phyloP scores from a whole-genome alignment of 306 rosid genomes.

The Ormosia emarginata region DNA sequence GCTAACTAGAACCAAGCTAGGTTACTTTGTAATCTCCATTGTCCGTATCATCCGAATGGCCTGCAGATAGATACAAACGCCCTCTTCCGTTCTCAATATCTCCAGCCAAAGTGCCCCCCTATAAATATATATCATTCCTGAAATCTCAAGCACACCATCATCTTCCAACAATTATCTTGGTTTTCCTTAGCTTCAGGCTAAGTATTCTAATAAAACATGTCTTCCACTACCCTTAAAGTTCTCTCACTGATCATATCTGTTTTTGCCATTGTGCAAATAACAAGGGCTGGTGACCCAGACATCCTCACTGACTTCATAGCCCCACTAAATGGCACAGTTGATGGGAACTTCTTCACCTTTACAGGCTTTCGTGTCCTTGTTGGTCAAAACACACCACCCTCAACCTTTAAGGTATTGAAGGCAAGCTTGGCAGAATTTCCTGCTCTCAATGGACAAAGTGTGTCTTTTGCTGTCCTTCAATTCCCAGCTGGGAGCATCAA shows the following conservation, averaged over 20 bases:
- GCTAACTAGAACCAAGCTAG: background rate
- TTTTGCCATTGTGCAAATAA: constrained; percentile 9
- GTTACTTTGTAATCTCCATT: background rate
- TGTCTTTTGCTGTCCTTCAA: constrained; percentile 47
- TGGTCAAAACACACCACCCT: background rate
- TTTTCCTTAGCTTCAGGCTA: background rate
- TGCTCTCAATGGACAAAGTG: constrained; percentile 55
- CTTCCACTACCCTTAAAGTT: constrained; percentile 10
- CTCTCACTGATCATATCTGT: constrained; percentile 17
- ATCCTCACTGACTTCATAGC: constrained; percentile 41
- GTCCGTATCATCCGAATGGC: background rate
- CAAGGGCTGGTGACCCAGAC: constrained; percentile 46
- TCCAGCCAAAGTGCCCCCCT: background rate
- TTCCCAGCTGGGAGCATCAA: constrained; percentile 33
- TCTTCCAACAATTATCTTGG: background rate
- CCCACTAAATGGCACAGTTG: constrained; percentile 12
- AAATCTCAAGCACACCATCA: background rate
- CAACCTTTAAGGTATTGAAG: constrained; percentile 33
- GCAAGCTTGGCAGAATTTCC: constrained; percentile 44
- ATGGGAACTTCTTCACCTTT: constrained; percentile 50
- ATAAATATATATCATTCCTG: background rate
- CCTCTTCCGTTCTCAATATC: background rate
- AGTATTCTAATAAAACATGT: constrained; percentile 1
- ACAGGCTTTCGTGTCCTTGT: constrained; percentile 30
- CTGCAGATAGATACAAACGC: background rate